These are phyloP conservation scores for Talaromyces proteolyticus DNA, from an alignment of 495 filamentous ascomycete genomes.

Conservation along the genomic window DNA sequence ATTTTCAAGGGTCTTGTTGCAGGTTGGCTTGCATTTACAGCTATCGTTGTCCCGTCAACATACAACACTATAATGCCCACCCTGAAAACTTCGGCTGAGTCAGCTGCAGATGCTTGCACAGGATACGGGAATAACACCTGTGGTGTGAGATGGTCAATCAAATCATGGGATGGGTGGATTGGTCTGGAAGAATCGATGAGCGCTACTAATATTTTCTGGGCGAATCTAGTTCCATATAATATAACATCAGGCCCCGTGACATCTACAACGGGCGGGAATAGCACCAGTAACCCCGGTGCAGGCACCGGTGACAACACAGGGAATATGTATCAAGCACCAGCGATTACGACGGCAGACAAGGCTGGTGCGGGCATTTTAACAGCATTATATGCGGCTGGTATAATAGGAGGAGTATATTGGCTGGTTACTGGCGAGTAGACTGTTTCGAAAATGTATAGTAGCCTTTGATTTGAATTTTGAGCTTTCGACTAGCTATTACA, in stretches of 20 bases:
- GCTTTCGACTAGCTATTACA: no score
- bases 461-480: not conserved
- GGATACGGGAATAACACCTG: constrained; percentile 57
- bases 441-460: not conserved
- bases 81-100: constrained; percentile 55
- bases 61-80: constrained; percentile 52
- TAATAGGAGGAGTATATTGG: constrained; percentile 36
- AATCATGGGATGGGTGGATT: constrained; percentile 52
- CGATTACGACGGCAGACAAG: constrained; percentile 45
- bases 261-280: constrained; percentile 14
- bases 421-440: not conserved
- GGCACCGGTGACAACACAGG: constrained; percentile 16
- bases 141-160: constrained; percentile 61
- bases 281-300: constrained; percentile 10
- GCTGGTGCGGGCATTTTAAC: constrained; percentile 60
- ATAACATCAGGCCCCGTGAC: constrained; percentile 8
- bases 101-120: constrained; percentile 60
- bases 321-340: constrained; percentile 11
- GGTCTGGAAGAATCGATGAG: constrained; percentile 43
- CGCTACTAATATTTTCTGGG: constrained; percentile 38
- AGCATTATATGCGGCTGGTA: constrained; percentile 27
- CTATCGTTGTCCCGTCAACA: constrained; percentile 51
- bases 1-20: constrained; percentile 70
- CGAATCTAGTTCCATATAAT: constrained; percentile 2
- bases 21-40: constrained; percentile 65